phyloP scores from a whole-genome alignment of 805 yeast species.

The Candida schatavii region DNA sequence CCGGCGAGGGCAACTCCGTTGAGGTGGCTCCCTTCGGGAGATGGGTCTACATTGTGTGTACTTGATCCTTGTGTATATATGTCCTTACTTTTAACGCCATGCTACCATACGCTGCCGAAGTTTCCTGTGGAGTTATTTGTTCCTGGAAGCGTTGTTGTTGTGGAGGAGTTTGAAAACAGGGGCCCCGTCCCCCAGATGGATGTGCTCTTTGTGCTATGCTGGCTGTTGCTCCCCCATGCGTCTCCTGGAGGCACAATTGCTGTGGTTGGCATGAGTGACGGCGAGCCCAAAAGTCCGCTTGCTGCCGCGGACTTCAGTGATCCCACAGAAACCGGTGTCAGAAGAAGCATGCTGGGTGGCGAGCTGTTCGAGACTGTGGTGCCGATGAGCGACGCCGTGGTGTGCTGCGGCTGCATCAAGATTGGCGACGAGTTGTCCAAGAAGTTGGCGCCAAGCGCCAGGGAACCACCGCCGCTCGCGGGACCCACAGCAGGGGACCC shows the following conservation, averaged over 20 bases:
- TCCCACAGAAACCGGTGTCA: constrained; percentile 8
- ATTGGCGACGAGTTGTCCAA: constrained; percentile 15
- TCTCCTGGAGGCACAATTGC: constrained; percentile 6
- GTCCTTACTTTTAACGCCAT: no score
- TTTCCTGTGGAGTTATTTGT: background rate
- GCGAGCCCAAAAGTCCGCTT: background rate
- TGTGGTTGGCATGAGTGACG: constrained; percentile 5
- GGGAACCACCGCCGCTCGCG: constrained; percentile 9
- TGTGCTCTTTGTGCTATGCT: constrained; percentile 3
- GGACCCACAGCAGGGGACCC: background rate
- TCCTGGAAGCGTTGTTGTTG: constrained; percentile 4
- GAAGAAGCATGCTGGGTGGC: constrained; percentile 23
- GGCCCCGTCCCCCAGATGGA: constrained; percentile 22
- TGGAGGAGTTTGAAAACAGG: constrained; percentile 9
- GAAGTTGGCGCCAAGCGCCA: background rate
- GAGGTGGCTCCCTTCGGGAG: no score
- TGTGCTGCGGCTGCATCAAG: constrained; percentile 17
- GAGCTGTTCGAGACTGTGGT: constrained; percentile 14
- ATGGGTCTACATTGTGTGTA: no score
- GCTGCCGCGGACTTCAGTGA: constrained; percentile 2
- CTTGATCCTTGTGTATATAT: no score
- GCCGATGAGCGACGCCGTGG: background rate
- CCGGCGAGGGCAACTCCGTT: no score
- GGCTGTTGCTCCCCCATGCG: constrained; percentile 12
- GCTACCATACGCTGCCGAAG: constrained; percentile 19